Conservation (phyloP, 345 rosid species). For the Psidium friedrichsthalianum region DNA sequence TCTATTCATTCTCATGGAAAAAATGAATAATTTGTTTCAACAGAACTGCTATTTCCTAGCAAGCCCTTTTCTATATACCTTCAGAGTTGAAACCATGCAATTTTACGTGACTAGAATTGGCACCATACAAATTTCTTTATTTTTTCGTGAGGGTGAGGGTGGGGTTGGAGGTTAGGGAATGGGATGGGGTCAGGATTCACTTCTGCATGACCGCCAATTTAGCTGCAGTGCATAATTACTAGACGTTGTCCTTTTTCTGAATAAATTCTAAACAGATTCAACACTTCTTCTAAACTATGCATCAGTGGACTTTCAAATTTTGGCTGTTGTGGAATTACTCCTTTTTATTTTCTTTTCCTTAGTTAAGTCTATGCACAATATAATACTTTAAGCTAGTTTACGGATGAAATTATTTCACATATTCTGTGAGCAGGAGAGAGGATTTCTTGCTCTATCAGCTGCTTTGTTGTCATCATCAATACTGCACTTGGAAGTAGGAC, state of each 20-base stretch:
- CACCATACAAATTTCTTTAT: neutral
- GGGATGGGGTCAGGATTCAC: neutral
- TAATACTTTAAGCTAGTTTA: neutral
- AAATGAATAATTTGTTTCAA: neutral
- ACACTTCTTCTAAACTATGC: neutral
- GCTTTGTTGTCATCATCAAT: constrained; percentile 70
- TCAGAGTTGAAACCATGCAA: neutral
- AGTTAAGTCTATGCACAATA: neutral
- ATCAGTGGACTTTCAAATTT: neutral
- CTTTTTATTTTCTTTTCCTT: no score
- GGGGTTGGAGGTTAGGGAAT: neutral
- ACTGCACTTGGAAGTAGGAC: constrained; percentile 53
- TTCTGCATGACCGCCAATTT: neutral
- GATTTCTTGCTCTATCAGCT: constrained; percentile 93
- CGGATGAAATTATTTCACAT: neutral
- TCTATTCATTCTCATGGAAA: neutral
- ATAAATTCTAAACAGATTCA: neutral
- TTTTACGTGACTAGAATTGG: neutral
- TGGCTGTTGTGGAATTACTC: neutral
- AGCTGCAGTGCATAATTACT: neutral
- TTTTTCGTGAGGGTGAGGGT: neutral
- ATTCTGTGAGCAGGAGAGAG: constrained; percentile 67
- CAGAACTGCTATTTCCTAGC: neutral
- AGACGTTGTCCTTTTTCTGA: neutral
- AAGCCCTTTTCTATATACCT: neutral